Percentiles rank a stretch among this genome's conserved stretches.
Evolutionary conservation across 495 filamentous ascomycete species (phyloP).

Genomic region (Trichoderma erinaceum): DNA sequence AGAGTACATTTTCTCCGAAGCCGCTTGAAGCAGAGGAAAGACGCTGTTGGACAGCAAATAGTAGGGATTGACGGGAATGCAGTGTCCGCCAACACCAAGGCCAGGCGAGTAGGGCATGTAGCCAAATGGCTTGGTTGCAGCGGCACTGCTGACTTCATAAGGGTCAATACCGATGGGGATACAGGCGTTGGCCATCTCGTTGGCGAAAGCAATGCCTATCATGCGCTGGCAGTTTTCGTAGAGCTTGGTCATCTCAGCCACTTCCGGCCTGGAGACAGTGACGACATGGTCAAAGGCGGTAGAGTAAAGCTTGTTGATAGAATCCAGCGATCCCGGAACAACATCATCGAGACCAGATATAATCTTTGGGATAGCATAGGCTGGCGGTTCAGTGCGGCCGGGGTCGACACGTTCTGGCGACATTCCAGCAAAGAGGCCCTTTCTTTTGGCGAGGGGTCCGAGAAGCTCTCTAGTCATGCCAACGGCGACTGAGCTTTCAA

Average conservation of each 20-base stretch:
- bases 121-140: constrained; percentile 36
- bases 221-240: constrained; percentile 40
- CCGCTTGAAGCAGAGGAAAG: constrained; percentile 29
- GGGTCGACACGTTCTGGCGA: constrained; percentile 36
- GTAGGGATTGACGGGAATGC: constrained; percentile 36
- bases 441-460: constrained; percentile 22
- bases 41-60: constrained; percentile 32
- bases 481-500: constrained; percentile 34
- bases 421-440: constrained; percentile 31
- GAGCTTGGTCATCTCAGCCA: constrained; percentile 39
- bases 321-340: constrained; percentile 27
- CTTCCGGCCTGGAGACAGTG: constrained; percentile 33
- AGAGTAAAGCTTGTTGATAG: constrained; percentile 28
- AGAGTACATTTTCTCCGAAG: constrained; percentile 29
- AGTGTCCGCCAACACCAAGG: constrained; percentile 35
- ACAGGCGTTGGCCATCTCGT: constrained; percentile 40
- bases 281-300: constrained; percentile 30
- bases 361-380: constrained; percentile 31
- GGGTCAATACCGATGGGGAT: constrained; percentile 31
- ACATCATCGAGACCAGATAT: constrained; percentile 32
- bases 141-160: constrained; percentile 33
- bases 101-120: constrained; percentile 31
- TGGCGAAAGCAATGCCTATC: constrained; percentile 35
- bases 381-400: constrained; percentile 26
- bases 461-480: constrained; percentile 35